A percentile compares a stretch with the other conserved stretches of the same genome.
phyloP scores from a whole-genome alignment of 768 basidiomycete species.

The Trametopsis cervina region DNA sequence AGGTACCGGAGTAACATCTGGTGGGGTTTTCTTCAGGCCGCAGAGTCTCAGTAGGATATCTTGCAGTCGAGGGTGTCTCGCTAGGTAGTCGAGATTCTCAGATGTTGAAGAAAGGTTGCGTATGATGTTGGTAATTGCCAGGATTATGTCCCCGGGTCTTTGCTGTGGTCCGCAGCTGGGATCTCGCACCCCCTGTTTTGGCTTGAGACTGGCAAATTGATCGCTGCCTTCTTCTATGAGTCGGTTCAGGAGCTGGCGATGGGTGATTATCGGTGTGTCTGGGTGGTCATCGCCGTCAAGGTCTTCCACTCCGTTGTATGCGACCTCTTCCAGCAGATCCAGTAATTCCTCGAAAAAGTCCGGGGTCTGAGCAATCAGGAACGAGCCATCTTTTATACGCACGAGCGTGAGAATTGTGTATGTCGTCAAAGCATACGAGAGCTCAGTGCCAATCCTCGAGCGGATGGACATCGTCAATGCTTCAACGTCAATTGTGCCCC shows the following conservation, averaged over 20 bases:
- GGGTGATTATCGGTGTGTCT: conserved; percentile 41
- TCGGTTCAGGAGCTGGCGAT: conserved; percentile 54
- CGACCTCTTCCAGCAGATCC: conserved; percentile 79
- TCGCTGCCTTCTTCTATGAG: conserved; percentile 51
- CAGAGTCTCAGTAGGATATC: conserved; percentile 68
- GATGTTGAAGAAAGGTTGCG: conserved; percentile 75
- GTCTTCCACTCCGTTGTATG: conserved; percentile 49
- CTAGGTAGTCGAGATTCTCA: conserved; percentile 66
- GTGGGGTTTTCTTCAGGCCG: conserved; percentile 31
- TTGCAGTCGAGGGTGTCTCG: conserved; percentile 55
- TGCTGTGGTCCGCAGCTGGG: conserved; percentile 49
- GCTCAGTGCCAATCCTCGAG: conserved; percentile 74
- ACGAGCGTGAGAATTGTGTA: conserved; percentile 77
- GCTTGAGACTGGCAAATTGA: conserved; percentile 51
- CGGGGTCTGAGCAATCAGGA: conserved; percentile 66
- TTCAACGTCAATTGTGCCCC: conserved; percentile 88
- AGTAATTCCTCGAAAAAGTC: conserved; percentile 84
- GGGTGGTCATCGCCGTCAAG: conserved; percentile 24
- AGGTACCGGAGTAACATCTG: conserved; percentile 26
- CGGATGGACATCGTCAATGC: conserved; percentile 90
- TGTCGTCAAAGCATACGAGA: conserved; percentile 87
- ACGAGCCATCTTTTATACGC: conserved; percentile 44
- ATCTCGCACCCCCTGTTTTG: conserved; percentile 44
- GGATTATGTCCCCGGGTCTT: conserved; percentile 61
- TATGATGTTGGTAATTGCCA: conserved; percentile 70